Base-by-base conservation (phyloP, 2,329 filamentous ascomycete species). In the Chaetomium olivaceum region DNA sequence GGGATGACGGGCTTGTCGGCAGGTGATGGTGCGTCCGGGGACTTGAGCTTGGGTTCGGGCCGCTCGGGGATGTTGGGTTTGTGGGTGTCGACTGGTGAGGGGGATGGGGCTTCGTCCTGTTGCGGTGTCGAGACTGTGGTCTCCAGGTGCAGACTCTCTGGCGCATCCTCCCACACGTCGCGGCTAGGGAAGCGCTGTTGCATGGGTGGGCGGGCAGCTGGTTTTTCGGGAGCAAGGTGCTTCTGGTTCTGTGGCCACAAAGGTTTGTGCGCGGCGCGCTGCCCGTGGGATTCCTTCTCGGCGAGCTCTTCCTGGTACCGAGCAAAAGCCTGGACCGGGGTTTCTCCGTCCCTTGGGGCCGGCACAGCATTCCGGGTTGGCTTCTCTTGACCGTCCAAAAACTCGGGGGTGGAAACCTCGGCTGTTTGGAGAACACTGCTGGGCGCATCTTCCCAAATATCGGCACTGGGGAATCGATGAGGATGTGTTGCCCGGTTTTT, bases 361-460 rank as follows among this genome's bases (percentile, higher is more conserved):
- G 79, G 59, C 69, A 73, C 23, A 12, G 59, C 9, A 4, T 63
- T 25, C 8, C 65, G 63, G 6, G 63, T 63, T 12, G 72, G 58
- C 52, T 72, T 73, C 14, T 68, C 67, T 23, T 69, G 56, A 25
- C 71, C 73, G 33, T 76, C 79, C 66, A 67, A 77, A 69, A 74
- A 80, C 70, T 93, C 91, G 1, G 93, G 93, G 0, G 92, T 95
- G 2, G 90, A 91, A 8, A 98, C 94, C 66, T 91, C 93, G 3
- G 93, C 89, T 39, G 87, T 89, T 73, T 85, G 87, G 73, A 95
- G 88, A 61, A 92, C 83, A 77, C 93, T 97, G 74, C 89, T 90
- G 4, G 96, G 95, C 0, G 92, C 90, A 76, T 99, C 96, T 80
- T 99, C 95, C 95, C 95, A 99, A 50, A 98, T 87, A 76, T 99